A percentile compares a stretch with the other conserved stretches of the same genome.
Conservation (phyloP, 2,329 filamentous ascomycete genomes). For the Fusarium penzigii region DNA sequence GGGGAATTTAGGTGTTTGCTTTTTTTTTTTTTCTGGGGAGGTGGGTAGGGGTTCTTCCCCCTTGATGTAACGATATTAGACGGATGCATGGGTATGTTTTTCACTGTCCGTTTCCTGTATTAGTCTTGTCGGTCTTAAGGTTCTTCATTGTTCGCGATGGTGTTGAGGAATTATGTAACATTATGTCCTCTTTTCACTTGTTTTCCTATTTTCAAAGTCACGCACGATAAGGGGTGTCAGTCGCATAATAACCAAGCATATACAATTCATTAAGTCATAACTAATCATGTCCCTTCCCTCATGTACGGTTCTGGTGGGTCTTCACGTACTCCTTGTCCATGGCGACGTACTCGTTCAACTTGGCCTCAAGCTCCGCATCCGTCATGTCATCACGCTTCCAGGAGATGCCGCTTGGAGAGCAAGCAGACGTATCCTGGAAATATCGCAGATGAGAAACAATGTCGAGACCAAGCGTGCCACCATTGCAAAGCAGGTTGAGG, state of each 20-base stretch:
- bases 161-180: not conserved
- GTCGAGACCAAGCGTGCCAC: constrained; percentile 46
- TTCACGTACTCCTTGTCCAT: constrained; percentile 36
- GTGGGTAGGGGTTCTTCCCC: not conserved
- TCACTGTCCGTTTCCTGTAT: not conserved
- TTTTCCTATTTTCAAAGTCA: not conserved
- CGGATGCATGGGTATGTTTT: not conserved
- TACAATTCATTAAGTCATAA: not conserved
- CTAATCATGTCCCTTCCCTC: not conserved
- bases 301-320: constrained; percentile 13
- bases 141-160: not conserved
- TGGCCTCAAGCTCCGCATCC: constrained; percentile 40
- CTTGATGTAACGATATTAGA: not conserved
- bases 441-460: constrained; percentile 50
- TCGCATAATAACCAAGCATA: not conserved
- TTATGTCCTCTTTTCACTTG: not conserved
- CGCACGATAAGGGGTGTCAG: not conserved
- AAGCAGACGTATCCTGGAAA: constrained; percentile 45
- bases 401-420: constrained; percentile 29
- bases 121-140: not conserved
- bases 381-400: constrained; percentile 28
- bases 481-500: constrained; percentile 52
- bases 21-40: too few species aligned
- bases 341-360: constrained; percentile 37
- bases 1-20: too few species aligned